Evolutionary conservation across 1,139 yeast genomes (phyloP).

Genomic region (Blastobotrys petasosporus): DNA sequence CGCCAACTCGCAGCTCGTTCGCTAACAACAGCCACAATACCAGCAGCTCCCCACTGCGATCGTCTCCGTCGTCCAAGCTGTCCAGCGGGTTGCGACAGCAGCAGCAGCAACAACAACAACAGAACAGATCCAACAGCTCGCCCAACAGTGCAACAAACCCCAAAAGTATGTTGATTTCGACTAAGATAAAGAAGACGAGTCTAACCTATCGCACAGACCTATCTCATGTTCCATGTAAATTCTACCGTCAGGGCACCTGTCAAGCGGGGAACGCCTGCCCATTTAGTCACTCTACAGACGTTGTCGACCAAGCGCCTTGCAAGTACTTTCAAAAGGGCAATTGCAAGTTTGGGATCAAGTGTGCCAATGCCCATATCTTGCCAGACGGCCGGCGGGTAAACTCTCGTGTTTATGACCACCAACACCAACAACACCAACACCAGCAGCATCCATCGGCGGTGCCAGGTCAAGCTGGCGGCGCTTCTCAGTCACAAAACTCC

Average conservation of each 20-base stretch:
- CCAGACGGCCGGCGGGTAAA: slow-evolving; percentile 86
- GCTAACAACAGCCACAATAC: not conserved
- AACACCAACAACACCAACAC: slow-evolving; percentile 8
- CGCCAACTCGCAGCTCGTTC: not conserved
- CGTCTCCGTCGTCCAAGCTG: slow-evolving; percentile 10
- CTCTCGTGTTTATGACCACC: slow-evolving; percentile 35
- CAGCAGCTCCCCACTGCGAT: not conserved
- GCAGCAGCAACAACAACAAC: slow-evolving; percentile 2
- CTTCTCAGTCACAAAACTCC: not conserved
- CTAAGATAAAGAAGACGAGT: not conserved
- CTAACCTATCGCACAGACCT: slow-evolving; percentile 36
- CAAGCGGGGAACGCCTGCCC: slow-evolving; percentile 94
- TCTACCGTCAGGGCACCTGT: slow-evolving; percentile 83
- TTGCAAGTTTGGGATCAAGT: slow-evolving; percentile 87
- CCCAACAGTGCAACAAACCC: slow-evolving; percentile 11
- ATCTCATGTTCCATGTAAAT: slow-evolving; percentile 94
- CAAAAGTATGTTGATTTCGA: slow-evolving; percentile 1
- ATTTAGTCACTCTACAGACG: slow-evolving; percentile 72
- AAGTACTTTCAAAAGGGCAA: slow-evolving; percentile 91
- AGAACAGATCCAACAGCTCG: slow-evolving; percentile 2
- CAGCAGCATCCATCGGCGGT: slow-evolving; percentile 4
- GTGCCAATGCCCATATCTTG: slow-evolving; percentile 85
- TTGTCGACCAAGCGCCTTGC: slow-evolving; percentile 70
- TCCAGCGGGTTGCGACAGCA: slow-evolving; percentile 12
- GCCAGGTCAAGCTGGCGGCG: not conserved